Base-by-base conservation (phyloP, 768 basidiomycete genomes). In the Xanthoconium purpureum region DNA sequence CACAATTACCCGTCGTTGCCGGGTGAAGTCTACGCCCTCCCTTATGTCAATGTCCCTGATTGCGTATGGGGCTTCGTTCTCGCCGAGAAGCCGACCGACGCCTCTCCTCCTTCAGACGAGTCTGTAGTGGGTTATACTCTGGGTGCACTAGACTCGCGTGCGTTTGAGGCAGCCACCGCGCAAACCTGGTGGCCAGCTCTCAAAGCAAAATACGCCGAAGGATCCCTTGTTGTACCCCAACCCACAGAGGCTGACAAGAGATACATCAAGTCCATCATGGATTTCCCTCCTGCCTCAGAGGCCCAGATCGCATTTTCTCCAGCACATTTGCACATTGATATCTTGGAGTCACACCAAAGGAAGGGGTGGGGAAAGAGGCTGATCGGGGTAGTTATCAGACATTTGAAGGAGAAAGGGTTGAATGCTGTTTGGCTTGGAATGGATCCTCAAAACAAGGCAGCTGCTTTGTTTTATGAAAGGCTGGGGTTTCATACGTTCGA, bases 241-340 rank as follows among this genome's bases (percentile, higher is more conserved):
- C 57, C 63, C 28, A 65, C 68, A 28, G 57, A 62, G 39, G 47
- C 63, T 6, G 71, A 71, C 48, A 38, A 52, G 65, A 59, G 47
- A 40, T 79, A 69, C 60, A 72, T 79, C 61, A 54, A 58, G 20
- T 59, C 63, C 28, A 63, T 81, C 48, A 72, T 74, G 55, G 56
- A 64, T 30, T 72, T 72, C 40, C 68, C 70, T 37, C 73, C 68
- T 10, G 79, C 82, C 1, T 69, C 80, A 15, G 79, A 82, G 10
- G 76, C 79, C n/a, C 80, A 79, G 59, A 73, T 89, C 57, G 71
- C 76, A 6, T 88, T 86, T 65, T 84, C 88, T 17, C 80, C 84
- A 12, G 89, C 89, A 10, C 88, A 91, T 70, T 60, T 91, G 61
- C 89, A 92, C 67, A 84, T 91, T 64, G 75, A 92, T 60, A 82